Evolutionary conservation across 331 rosid species (phyloP).

Genomic region (Rosa hybrid): DNA sequence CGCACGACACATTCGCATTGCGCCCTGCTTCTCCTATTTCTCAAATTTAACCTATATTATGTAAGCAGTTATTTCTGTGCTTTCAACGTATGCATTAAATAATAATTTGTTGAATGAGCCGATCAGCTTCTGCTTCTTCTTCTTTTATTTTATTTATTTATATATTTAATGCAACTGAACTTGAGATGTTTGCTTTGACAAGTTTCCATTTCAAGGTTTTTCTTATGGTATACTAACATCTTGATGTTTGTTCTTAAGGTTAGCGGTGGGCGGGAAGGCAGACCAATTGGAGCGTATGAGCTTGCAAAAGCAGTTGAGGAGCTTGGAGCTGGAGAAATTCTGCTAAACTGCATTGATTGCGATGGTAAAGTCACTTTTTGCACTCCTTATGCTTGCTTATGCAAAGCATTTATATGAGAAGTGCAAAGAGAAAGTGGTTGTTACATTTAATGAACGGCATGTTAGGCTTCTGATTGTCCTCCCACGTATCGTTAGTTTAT

Average conservation of each 20-base stretch:
- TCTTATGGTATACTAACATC: slow-evolving; percentile 1
- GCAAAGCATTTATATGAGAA: neutral
- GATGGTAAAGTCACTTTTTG: slow-evolving; percentile 58
- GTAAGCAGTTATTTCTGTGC: neutral
- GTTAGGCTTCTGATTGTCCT: neutral
- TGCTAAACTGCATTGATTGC: slow-evolving; percentile 91
- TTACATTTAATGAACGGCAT: neutral
- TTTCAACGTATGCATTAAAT: neutral
- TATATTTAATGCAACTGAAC: neutral
- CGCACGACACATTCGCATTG: too few species aligned
- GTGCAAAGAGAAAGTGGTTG: neutral
- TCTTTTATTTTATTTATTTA: neutral
- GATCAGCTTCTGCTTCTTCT: neutral
- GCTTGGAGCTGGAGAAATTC: slow-evolving; percentile 97
- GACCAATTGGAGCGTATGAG: slow-evolving; percentile 92
- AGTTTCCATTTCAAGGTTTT: slow-evolving; percentile 1
- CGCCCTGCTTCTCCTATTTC: neutral
- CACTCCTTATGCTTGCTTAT: neutral
- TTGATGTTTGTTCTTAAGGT: slow-evolving; percentile 47
- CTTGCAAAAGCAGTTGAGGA: slow-evolving; percentile 93
- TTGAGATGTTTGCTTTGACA: slow-evolving; percentile 18
- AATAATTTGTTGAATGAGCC: neutral
- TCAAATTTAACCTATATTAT: neutral
- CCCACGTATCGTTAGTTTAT: neutral
- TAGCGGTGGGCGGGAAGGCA: slow-evolving; percentile 86